Base-by-base conservation (phyloP, 768 basidiomycete genomes). In the Lentinula sp. region DNA sequence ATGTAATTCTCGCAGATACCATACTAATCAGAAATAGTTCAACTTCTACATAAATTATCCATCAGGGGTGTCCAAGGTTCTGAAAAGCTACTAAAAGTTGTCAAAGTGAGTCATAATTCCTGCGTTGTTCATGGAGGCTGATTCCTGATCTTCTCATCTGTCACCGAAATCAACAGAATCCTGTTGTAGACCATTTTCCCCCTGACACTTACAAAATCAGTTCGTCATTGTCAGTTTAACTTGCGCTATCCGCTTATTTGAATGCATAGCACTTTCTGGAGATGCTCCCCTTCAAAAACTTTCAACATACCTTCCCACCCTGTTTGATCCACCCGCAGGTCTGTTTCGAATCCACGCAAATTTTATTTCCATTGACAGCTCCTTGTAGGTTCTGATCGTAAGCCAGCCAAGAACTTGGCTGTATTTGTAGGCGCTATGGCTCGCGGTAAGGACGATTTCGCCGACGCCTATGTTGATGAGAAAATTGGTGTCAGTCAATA, bases 341-440 rank as follows among this genome's bases (percentile, higher is more conserved):
- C 2, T 4, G 57, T 46, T 18, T 9, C 28, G 20, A 9, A 3
- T 8, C 5, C 16, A 16, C 12, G 23, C 23, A 28, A 7, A 2
- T n/a, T 36, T 4, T 20, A 6, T 7, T 3, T 13, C 2, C 41
- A 23, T 23, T 42, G 23, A 32, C 23, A 1, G 16, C 8, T 41
- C 53, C 12, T 13, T 33, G 4, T 20, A 56, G 55, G 55, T 33
- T 56, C 55, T 41, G 55, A 56, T 12, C 55, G 55, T 39, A 56
- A 43, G 35, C 81, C 88, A 59, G 91, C 92, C 4, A 93, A 98
- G 68, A 88, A 89, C 41, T 77, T 99, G 58, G 95, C 93, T 16
- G 91, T 99, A 59, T 97, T 98, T 67, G 95, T 99, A 60, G 96
- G 96, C 53, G 97, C 96, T 20, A 99, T 99, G 96, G 96, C 96